phyloP scores from a whole-genome alignment of 305 asterid species.

The Fraxinus sp. region DNA sequence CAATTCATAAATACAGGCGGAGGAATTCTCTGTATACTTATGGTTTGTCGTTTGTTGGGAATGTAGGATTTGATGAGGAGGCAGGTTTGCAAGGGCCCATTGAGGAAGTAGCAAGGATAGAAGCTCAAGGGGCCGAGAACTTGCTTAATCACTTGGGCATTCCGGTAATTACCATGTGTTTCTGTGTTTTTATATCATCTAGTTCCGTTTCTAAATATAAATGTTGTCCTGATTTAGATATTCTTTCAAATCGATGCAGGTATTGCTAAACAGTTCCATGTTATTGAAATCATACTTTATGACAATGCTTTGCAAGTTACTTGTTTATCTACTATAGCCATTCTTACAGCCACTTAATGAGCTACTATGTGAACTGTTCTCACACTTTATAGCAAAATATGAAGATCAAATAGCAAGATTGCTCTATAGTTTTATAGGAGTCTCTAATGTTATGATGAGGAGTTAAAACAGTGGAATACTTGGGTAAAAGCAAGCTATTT shows the following conservation, averaged over 20 bases:
- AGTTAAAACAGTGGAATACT: not conserved
- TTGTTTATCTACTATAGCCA: not conserved
- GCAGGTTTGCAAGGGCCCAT: conserved; percentile 64
- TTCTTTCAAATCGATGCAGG: not conserved
- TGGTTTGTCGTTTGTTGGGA: not conserved
- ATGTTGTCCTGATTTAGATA: not conserved
- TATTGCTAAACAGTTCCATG: not conserved
- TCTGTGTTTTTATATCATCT: not conserved
- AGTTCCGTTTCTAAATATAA: not conserved
- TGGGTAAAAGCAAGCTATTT: conserved; percentile 10
- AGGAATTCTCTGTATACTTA: not conserved
- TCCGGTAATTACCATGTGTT: conserved; percentile 37
- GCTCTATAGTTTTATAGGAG: not conserved
- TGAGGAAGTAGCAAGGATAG: conserved; percentile 73
- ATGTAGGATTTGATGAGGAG: conserved; percentile 45
- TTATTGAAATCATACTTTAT: not conserved
- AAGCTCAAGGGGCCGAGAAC: conserved; percentile 72
- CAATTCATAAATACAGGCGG: not conserved
- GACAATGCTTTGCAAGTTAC: not conserved
- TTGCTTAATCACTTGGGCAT: conserved; percentile 72
- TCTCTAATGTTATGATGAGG: not conserved
- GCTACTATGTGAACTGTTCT: not conserved
- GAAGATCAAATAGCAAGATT: not conserved
- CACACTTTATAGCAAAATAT: not conserved
- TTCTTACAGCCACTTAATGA: not conserved